Percentiles rank a stretch among this genome's conserved stretches.
phyloP scores from a whole-genome alignment of 805 yeast species.

The Maudiozyma turicensis region DNA sequence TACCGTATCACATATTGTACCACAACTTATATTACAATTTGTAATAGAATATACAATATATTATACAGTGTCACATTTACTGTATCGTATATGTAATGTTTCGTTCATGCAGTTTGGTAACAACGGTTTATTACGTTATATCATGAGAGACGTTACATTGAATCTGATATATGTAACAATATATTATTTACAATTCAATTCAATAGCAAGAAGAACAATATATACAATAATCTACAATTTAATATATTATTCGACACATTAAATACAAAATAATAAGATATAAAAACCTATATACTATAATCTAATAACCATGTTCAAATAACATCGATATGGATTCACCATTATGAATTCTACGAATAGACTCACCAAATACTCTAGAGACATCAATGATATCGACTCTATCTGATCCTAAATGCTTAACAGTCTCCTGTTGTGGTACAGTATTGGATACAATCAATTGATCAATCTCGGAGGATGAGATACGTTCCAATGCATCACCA shows the following conservation, averaged over 20 bases:
- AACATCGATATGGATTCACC: conserved; percentile 94
- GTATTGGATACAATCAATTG: conserved; percentile 82
- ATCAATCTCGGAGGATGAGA: conserved; percentile 63
- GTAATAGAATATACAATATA: not conserved
- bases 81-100: not conserved
- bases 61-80: not conserved
- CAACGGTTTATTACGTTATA: not conserved
- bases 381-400: conserved; percentile 79
- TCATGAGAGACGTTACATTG: not conserved
- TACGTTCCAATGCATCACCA: conserved; percentile 77
- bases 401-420: conserved; percentile 39
- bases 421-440: conserved; percentile 69
- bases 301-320: conserved; percentile 62
- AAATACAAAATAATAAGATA: not conserved
- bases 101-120: too few species aligned
- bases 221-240: not conserved
- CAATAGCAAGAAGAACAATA: not conserved
- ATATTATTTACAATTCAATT: not conserved
- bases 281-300: not conserved
- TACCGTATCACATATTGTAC: not conserved
- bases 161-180: not conserved
- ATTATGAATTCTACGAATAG: conserved; percentile 90
- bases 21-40: not conserved
- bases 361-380: conserved; percentile 82
- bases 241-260: not conserved